Conservation (phyloP, 1,139 yeast species). For the Yamadazyma aaseri region DNA sequence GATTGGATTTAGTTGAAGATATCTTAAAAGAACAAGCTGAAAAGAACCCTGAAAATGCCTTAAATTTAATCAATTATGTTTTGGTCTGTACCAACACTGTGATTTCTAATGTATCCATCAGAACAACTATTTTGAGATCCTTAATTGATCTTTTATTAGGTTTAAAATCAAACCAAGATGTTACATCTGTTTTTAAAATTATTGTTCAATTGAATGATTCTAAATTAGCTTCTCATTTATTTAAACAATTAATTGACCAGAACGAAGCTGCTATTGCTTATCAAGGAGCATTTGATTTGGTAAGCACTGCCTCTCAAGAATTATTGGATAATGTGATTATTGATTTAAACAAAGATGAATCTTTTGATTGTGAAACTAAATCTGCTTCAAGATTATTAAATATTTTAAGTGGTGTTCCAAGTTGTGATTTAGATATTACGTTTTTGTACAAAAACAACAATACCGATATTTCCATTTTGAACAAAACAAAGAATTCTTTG, state of each 20-base stretch:
- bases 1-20: constrained; percentile 75
- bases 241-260: constrained; percentile 54
- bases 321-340: constrained; percentile 62
- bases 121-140: constrained; percentile 59
- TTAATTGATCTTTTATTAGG: constrained; percentile 61
- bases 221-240: constrained; percentile 63
- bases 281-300: constrained; percentile 95
- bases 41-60: constrained; percentile 42
- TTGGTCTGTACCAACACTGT: constrained; percentile 72
- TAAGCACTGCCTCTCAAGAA: constrained; percentile 90
- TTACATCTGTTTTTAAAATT: constrained; percentile 74
- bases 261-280: constrained; percentile 59
- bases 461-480: constrained; percentile 79
- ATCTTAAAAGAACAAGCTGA: constrained; percentile 52
- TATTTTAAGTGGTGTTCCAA: constrained; percentile 88
- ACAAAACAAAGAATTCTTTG: constrained; percentile 74
- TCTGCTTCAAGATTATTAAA: constrained; percentile 50
- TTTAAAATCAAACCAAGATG: constrained; percentile 70
- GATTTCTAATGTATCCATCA: constrained; percentile 58
- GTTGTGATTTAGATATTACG: constrained; percentile 90
- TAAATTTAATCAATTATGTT: constrained; percentile 68
- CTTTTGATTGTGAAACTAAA: constrained; percentile 33
- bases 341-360: constrained; percentile 40
- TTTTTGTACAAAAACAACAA: constrained; percentile 84
- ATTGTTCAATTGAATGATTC: constrained; percentile 85